Conservation (phyloP, 371 early-diverging fungal genomes). For the Smittium mucronatum region DNA sequence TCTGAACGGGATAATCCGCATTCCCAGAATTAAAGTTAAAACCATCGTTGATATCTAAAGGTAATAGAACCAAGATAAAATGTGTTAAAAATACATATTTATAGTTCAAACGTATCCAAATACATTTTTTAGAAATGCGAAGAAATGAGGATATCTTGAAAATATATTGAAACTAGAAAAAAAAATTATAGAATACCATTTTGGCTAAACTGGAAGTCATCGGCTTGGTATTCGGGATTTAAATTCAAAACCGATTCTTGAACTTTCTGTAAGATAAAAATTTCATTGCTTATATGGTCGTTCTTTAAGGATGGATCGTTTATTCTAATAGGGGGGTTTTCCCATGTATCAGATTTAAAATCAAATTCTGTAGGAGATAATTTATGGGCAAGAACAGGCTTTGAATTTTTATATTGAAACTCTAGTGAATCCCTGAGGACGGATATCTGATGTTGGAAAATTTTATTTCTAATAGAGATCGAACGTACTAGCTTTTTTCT, state of each 20-base stretch:
- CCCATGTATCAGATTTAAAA: no score
- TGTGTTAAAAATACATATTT: background rate
- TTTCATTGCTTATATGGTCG: background rate
- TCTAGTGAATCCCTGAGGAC: conserved; percentile 7
- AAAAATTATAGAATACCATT: background rate
- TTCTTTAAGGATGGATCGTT: background rate
- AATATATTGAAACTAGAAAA: background rate
- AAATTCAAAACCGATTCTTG: background rate
- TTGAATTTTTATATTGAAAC: no score
- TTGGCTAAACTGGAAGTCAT: background rate
- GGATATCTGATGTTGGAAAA: conserved; percentile 7
- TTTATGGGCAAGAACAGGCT: no score
- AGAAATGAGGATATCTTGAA: no score
- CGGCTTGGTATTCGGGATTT: background rate
- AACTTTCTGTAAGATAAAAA: background rate
- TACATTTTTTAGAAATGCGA: no score
- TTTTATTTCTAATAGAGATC: conserved; percentile 7
- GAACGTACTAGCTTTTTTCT: conserved; percentile 5
- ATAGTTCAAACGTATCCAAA: no score
- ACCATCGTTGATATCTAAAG: background rate
- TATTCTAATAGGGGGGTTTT: no score
- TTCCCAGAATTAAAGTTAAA: background rate
- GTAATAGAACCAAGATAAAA: background rate
- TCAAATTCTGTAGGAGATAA: no score
- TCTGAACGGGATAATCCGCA: background rate